Percentiles rank a stretch among this genome's conserved stretches.
phyloP scores from a whole-genome alignment of 2,329 filamentous ascomycete genomes.

The Coleophoma crateriformis region DNA sequence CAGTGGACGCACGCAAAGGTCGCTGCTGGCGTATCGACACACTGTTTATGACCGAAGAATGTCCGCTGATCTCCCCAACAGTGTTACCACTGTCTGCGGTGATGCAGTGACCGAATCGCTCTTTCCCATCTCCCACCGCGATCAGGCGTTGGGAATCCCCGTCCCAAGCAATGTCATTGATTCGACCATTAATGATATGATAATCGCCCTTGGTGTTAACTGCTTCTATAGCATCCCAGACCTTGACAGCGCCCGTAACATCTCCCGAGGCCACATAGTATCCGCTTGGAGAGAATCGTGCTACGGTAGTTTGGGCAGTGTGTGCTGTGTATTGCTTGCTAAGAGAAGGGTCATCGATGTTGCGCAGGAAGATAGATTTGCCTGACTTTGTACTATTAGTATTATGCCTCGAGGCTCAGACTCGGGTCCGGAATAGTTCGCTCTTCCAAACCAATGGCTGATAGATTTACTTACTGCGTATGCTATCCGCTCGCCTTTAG shows the following conservation, averaged over 20 bases:
- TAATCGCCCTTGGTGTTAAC: conserved; percentile 88
- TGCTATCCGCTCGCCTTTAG: conserved; percentile 85
- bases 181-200: conserved; percentile 85
- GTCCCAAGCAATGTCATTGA: conserved; percentile 97
- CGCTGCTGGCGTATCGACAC: conserved; percentile 86
- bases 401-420: not conserved
- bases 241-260: conserved; percentile 73
- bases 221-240: conserved; percentile 90
- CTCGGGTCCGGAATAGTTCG: no score
- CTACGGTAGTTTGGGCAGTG: conserved; percentile 82
- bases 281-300: conserved; percentile 87
- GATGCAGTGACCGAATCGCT: conserved; percentile 89
- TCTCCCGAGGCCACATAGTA: conserved; percentile 96
- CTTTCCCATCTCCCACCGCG: conserved; percentile 90
- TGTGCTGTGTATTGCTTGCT: conserved; percentile 91
- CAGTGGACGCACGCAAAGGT: conserved; percentile 86
- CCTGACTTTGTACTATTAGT: conserved; percentile 57
- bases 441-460: no score
- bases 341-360: conserved; percentile 81
- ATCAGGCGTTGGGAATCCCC: conserved; percentile 95
- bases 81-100: conserved; percentile 94
- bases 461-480: conserved; percentile 67
- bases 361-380: conserved; percentile 94
- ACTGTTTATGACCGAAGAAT: conserved; percentile 84
- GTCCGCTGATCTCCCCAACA: conserved; percentile 88